These are phyloP conservation scores for Lecanicillium sp. DNA, from an alignment of 2,329 filamentous ascomycete genomes.

Conservation along the genomic window DNA sequence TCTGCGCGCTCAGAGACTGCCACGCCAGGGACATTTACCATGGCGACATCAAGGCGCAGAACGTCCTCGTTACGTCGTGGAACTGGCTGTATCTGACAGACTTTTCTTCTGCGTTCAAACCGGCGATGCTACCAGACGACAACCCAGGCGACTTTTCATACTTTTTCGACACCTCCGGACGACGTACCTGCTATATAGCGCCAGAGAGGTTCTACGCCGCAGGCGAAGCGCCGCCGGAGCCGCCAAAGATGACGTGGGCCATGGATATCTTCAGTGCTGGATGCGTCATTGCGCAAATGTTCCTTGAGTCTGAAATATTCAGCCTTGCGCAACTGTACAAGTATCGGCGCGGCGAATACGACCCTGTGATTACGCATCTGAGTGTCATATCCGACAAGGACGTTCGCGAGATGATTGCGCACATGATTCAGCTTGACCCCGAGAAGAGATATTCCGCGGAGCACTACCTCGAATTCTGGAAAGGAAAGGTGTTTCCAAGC, in stretches of 20 bases:
- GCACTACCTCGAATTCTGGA: conserved; percentile 89
- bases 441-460: conserved; percentile 88
- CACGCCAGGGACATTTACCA: conserved; percentile 86
- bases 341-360: conserved; percentile 87
- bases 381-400: conserved; percentile 82
- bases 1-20: conserved; percentile 87
- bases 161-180: conserved; percentile 89
- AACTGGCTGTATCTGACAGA: conserved; percentile 99
- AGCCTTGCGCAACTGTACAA: conserved; percentile 94
- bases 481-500: conserved; percentile 82
- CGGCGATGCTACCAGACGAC: conserved; percentile 86
- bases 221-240: conserved; percentile 55
- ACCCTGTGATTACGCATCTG: conserved; percentile 72
- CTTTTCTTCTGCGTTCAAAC: conserved; percentile 94
- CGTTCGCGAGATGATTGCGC: conserved; percentile 78
- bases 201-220: conserved; percentile 82
- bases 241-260: conserved; percentile 67
- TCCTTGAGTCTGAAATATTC: conserved; percentile 93
- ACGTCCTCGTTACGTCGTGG: conserved; percentile 95
- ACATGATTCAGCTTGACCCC: conserved; percentile 95
- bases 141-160: conserved; percentile 97
- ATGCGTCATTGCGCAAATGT: conserved; percentile 93
- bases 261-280: conserved; percentile 99
- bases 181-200: conserved; percentile 89
- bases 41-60: conserved; percentile 98